Conservation (phyloP, 1,284 basidiomycete species). For the Cutaneotrichosporon cyanovorans region DNA sequence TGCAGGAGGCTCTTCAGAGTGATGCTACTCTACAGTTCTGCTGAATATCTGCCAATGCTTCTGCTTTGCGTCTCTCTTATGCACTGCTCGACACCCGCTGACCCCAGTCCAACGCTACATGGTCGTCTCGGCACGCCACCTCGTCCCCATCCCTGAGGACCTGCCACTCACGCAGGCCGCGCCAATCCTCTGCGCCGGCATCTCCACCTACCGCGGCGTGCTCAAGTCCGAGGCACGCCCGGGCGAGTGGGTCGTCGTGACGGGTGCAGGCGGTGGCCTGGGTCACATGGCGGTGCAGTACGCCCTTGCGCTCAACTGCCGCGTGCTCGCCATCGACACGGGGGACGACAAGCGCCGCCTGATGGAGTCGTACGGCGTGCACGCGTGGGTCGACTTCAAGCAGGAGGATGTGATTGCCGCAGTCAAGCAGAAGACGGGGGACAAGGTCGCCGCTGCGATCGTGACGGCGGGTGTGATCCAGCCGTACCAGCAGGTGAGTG, state of each 20-base stretch:
- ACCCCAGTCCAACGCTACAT: slow-evolving; percentile 44
- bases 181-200: slow-evolving; percentile 68
- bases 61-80: no score
- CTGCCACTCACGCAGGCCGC: slow-evolving; percentile 65
- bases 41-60: no score
- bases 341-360: background rate
- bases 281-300: slow-evolving; percentile 61
- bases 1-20: no score
- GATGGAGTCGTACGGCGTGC: background rate
- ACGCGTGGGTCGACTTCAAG: slow-evolving; percentile 71
- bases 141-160: slow-evolving; percentile 65
- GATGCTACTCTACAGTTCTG: no score
- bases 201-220: slow-evolving; percentile 61
- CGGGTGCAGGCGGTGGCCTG: slow-evolving; percentile 46
- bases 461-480: background rate
- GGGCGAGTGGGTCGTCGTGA: slow-evolving; percentile 72
- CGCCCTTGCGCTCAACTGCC: slow-evolving; percentile 62
- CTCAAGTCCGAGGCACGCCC: slow-evolving; percentile 60
- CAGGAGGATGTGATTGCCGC: slow-evolving; percentile 14
- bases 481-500: slow-evolving; percentile 1
- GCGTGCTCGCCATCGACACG: slow-evolving; percentile 66
- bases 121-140: slow-evolving; percentile 53
- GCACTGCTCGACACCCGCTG: no score
- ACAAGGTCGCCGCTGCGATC: background rate
- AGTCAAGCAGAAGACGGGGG: background rate